Evolutionary conservation across 1,284 basidiomycete genomes (phyloP).

Genomic region (Hortiboletus rubellus): DNA sequence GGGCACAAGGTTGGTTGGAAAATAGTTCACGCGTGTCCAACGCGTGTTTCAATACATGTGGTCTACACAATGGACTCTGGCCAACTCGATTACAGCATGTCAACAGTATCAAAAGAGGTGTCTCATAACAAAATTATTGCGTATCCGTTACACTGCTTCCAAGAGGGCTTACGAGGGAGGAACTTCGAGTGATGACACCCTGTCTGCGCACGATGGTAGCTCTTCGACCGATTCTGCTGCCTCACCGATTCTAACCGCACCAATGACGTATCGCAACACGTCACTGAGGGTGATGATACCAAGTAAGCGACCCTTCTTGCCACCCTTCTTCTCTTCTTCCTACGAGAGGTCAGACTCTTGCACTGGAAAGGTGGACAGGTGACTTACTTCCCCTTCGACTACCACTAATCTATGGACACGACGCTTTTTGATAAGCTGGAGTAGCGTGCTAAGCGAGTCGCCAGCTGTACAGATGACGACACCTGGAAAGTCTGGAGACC

Average conservation of each 20-base stretch:
- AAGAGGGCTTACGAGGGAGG: conserved; percentile 10
- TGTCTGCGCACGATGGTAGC: conserved; percentile 18
- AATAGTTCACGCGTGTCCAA: background rate
- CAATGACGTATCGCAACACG: conserved; percentile 85
- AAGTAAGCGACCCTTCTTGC: conserved; percentile 81
- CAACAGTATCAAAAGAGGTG: conserved; percentile 2
- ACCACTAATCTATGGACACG: conserved; percentile 94
- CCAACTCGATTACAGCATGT: background rate
- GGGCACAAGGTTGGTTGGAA: conserved; percentile 8
- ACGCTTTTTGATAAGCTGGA: conserved; percentile 91
- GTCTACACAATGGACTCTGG: conserved; percentile 15
- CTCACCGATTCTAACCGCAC: conserved; percentile 54
- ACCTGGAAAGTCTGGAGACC: conserved; percentile 92
- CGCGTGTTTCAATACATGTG: conserved; percentile 13
- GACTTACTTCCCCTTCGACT: conserved; percentile 77
- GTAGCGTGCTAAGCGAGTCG: conserved; percentile 91
- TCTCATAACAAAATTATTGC: background rate
- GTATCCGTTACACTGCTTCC: background rate
- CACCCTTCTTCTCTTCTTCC: conserved; percentile 75
- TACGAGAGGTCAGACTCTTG: conserved; percentile 31
- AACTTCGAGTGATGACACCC: conserved; percentile 17
- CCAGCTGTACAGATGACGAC: conserved; percentile 94
- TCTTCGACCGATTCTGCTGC: conserved; percentile 35
- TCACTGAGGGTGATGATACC: conserved; percentile 93
- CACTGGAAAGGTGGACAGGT: background rate